These are phyloP conservation scores for Epichloe festucae DNA, from an alignment of 2,329 filamentous ascomycete species.

Conservation along the genomic window DNA sequence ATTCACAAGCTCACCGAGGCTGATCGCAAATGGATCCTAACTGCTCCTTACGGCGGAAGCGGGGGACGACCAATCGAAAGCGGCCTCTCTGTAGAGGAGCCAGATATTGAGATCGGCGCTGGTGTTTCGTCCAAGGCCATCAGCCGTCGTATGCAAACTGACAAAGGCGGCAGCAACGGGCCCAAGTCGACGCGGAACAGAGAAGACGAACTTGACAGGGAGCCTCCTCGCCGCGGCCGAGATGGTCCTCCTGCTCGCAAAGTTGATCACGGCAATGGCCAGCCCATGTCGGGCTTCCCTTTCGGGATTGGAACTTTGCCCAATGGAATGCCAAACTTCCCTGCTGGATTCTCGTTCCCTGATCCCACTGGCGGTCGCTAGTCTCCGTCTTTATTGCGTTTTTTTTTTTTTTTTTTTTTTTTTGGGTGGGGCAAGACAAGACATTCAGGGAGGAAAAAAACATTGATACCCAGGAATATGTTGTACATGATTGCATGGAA, in stretches of 20 bases:
- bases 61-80: slow-evolving; percentile 74
- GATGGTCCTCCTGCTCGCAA: slow-evolving; percentile 5
- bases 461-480: slow-evolving; percentile 1
- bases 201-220: slow-evolving; percentile 19
- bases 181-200: slow-evolving; percentile 46
- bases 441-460: too few relatives aligned
- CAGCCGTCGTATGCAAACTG: slow-evolving; percentile 55
- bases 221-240: slow-evolving; percentile 18
- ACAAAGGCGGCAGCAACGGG: slow-evolving; percentile 51
- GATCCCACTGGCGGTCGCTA: slow-evolving; percentile 16
- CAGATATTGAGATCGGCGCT: slow-evolving; percentile 95
- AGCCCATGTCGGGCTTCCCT: slow-evolving; percentile 19
- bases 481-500: background rate
- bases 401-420: too few relatives aligned
- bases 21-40: slow-evolving; percentile 94
- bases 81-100: slow-evolving; percentile 87
- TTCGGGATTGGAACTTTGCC: slow-evolving; percentile 28
- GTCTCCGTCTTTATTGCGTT: background rate
- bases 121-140: slow-evolving; percentile 91
- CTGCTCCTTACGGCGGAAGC: slow-evolving; percentile 83
- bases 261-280: slow-evolving; percentile 11
- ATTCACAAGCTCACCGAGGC: slow-evolving; percentile 89
- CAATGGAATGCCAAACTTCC: slow-evolving; percentile 31
- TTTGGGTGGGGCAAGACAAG: background rate
- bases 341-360: slow-evolving; percentile 26